Evolutionary conservation across 169 alveolate species (phyloP), one percentile per base, ranked within the genome.

Genomic region (Eimeria praecox): DNA sequence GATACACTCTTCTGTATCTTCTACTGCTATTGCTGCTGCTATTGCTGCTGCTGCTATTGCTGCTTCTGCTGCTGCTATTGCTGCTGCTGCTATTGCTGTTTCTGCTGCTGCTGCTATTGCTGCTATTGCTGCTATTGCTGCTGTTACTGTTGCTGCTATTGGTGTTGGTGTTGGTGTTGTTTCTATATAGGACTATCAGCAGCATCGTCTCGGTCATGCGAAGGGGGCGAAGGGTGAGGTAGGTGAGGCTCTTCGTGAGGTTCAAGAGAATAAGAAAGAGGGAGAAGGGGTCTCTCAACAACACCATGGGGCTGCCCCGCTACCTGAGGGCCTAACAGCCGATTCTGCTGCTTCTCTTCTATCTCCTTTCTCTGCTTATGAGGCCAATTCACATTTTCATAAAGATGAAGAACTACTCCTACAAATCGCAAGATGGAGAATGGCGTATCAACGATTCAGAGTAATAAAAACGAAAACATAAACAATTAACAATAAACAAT

Each of bases 191-290:
- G 88, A 78, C 88, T 78, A 78, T 54, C 88, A 78, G 88, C 56
- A 20, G 35, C 88, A 78, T 62, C 88, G 88, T 10, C 88, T 78
- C 40, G 88, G 88, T 9, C 35, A 78, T 40, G 88, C 88, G 35
- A 78, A 78, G 88, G 88, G 88, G 66, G 88, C 88, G 66, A 78
- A 78, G 44, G 88, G 88, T 18, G 88, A 78, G 22, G 88, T 78
- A 12, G 88, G 88, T 8, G 88, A 49, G 30, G 88, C 88, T 2
- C 62, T 78, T 49, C 88, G 88, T 4, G 35, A 78, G 46, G 88
- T 78, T 20, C 62, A 33, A 33, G 62, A 78, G 88, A 6, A 78
- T 20, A 56, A 38, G 56, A 9, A 44, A 62, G 38, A 78, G 62
- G 64, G 42, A 20, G 35, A 12, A 3, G 64, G 62, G 2, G 44